Base-by-base conservation (phyloP, 495 filamentous ascomycete genomes). In the Aspergillus haitiensis region DNA sequence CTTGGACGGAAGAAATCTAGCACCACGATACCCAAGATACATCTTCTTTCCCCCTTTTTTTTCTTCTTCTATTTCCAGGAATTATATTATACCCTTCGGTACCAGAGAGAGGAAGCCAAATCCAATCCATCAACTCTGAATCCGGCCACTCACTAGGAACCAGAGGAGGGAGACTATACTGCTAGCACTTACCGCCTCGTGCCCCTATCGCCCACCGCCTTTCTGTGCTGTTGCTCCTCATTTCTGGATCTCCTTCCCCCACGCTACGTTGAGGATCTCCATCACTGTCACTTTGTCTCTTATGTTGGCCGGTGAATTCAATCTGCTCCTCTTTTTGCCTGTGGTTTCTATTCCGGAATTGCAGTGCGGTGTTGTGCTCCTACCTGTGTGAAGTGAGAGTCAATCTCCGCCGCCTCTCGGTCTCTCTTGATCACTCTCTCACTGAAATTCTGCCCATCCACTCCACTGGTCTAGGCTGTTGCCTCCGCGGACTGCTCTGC, bases 391-490 rank as follows among this genome's bases (percentile, higher is more conserved):
- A 36, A 47, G 36, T 35, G 33, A 16, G 47, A 45, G 39, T 45
- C 35, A 21, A 16, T 52, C 36, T 53, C 44, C 52, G 42, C 49
- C 44, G 46, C 60, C 55, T 47, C 45, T 34, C 49, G 21, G 21
- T 27, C 21, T 27, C 21, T 27, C 21, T 27, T 3, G 3, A 27
- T 27, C 21, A 27, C 21, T 27, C 21, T 27, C 42, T 42, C 37
- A 31, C 18, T 37, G 35, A 48, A 40, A 33, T 51, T 55, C 58
- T 56, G 49, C 61, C 49, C 60, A 50, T 39, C 51, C 16, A 39
- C 50, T 50, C 65, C 65, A 66, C 68, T 40, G 56, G 49, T 63
- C 58, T 49, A 64, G 56, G 50, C 58, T 67, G 64, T 60, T 39
- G 66, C 58, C 58, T 65, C 62, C 60, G 48, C 58, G 44, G 60